These are phyloP conservation scores for Rhodofomes roseus DNA, from an alignment of 1,284 basidiomycete genomes.

Conservation along the genomic window DNA sequence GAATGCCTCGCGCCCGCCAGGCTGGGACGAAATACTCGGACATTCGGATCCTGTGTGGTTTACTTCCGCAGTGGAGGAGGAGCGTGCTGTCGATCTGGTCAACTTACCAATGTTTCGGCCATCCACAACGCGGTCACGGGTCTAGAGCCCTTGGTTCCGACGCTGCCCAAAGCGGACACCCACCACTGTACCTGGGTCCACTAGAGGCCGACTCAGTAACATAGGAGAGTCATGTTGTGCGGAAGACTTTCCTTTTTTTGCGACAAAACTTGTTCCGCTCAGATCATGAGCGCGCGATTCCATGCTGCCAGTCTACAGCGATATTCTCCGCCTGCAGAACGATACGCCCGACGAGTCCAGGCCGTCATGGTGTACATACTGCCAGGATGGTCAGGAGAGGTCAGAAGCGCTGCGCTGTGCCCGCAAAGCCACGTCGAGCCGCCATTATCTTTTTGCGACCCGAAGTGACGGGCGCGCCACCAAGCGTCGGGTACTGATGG, in stretches of 20 bases:
- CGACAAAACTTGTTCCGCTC: too few species aligned
- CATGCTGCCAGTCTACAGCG: too few species aligned
- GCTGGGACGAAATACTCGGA: background rate
- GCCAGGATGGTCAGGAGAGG: too few species aligned
- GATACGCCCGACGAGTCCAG: too few species aligned
- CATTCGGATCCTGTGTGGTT: background rate
- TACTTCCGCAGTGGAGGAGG: slow-evolving; percentile 1
- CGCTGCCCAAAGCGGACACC: background rate
- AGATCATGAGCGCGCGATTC: too few species aligned
- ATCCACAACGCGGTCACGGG: background rate
- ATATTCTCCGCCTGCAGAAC: too few species aligned
- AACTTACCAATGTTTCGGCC: background rate
- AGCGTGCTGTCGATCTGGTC: background rate
- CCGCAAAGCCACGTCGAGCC: too few species aligned
- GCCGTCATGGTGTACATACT: too few species aligned
- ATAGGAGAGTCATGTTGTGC: background rate
- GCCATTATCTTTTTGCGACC: background rate
- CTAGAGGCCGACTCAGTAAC: background rate
- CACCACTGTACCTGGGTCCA: background rate
- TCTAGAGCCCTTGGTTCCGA: background rate
- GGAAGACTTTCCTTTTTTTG: too few species aligned
- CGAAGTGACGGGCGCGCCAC: background rate
- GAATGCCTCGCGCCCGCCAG: background rate
- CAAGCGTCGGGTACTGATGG: background rate
- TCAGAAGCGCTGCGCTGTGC: too few species aligned